phyloP scores from a whole-genome alignment of 2,329 filamentous ascomycete species.

The Penicillium sumatraense region DNA sequence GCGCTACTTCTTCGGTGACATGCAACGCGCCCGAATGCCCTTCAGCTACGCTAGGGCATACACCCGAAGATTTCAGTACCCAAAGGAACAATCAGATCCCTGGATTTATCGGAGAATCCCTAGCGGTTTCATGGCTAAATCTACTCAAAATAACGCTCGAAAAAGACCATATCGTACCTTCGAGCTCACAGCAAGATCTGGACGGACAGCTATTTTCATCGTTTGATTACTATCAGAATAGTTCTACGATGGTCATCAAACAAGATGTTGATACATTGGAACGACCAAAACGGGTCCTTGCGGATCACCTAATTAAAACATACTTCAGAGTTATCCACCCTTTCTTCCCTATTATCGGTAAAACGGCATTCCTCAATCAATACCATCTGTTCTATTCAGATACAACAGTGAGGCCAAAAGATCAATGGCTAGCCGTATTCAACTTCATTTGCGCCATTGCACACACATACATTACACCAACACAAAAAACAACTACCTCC shows the following conservation, averaged over 20 bases:
- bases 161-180: constrained; percentile 23
- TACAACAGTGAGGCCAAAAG: constrained; percentile 39
- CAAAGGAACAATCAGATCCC: constrained; percentile 32
- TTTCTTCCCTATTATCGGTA: constrained; percentile 48
- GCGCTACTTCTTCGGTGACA: too few species aligned
- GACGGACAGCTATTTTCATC: constrained; percentile 38
- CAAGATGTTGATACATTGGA: constrained; percentile 42
- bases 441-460: constrained; percentile 52
- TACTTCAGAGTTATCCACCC: constrained; percentile 48
- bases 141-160: constrained; percentile 44
- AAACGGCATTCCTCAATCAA: constrained; percentile 43
- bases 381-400: constrained; percentile 42
- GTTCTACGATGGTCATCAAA: constrained; percentile 38
- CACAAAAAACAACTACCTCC: constrained; percentile 27
- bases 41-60: too few species aligned
- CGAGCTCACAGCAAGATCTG: constrained; percentile 23
- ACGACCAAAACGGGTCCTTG: constrained; percentile 40
- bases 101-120: constrained; percentile 51
- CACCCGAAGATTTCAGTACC: too few species aligned
- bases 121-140: constrained; percentile 50
- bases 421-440: constrained; percentile 47
- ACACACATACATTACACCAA: constrained; percentile 39
- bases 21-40: too few species aligned
- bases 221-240: constrained; percentile 46
- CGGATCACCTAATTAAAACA: constrained; percentile 44